These are phyloP conservation scores for Apiospora pterosperma DNA, from an alignment of 2,329 filamentous ascomycete species.

Conservation along the genomic window DNA sequence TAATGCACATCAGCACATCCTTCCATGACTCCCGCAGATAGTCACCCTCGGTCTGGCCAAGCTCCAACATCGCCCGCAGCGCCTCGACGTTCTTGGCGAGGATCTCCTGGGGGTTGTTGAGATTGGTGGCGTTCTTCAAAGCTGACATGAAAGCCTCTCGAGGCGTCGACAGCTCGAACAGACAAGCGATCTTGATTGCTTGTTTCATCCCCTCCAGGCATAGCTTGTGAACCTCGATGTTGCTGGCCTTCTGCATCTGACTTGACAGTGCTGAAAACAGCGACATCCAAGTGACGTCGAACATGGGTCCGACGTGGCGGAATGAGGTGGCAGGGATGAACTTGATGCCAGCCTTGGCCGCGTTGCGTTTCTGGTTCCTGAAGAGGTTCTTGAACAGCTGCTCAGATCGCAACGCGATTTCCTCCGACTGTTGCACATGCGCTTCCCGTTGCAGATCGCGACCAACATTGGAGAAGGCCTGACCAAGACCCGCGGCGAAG, in stretches of 20 bases:
- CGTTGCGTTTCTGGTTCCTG: conserved; percentile 80
- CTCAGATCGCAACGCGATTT: conserved; percentile 71
- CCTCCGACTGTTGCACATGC: conserved; percentile 90
- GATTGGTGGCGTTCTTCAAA: conserved; percentile 87
- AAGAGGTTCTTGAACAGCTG: conserved; percentile 94
- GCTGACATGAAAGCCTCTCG: conserved; percentile 93
- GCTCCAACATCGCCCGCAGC: conserved; percentile 83
- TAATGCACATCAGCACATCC: conserved; percentile 91
- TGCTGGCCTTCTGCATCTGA: conserved; percentile 89
- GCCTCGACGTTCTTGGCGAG: conserved; percentile 95
- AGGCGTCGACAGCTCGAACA: conserved; percentile 91
- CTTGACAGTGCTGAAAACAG: conserved; percentile 93
- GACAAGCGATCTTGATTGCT: conserved; percentile 86
- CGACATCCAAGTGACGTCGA: conserved; percentile 98
- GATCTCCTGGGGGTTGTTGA: conserved; percentile 95
- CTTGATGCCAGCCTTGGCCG: conserved; percentile 63
- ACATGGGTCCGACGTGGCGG: conserved; percentile 96
- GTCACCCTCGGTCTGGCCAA: conserved; percentile 91
- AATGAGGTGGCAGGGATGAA: conserved; percentile 94
- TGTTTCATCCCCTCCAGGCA: conserved; percentile 96
- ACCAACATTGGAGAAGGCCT: conserved; percentile 87
- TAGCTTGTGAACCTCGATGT: conserved; percentile 84
- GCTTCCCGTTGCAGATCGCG: conserved; percentile 90
- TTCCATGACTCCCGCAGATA: conserved; percentile 88
- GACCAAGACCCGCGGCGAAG: conserved; percentile 78